Base-by-base conservation (phyloP, 1,284 basidiomycete genomes). In the Exobasidium cylindrosporum region DNA sequence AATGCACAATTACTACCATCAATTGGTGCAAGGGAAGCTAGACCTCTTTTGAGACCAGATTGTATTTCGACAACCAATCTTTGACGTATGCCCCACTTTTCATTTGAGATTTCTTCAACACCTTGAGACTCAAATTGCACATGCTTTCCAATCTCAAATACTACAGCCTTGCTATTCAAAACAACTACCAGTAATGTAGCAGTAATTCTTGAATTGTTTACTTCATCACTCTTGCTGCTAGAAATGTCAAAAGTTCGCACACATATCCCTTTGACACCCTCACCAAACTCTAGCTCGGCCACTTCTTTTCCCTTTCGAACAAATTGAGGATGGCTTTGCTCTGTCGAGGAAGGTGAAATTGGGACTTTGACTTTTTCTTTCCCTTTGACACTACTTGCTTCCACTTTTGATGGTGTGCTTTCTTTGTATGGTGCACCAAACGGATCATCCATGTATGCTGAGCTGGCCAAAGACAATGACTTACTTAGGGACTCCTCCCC, bases 211-310 rank as follows among this genome's bases (percentile, higher is more conserved):
- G 30, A 14, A 21, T 17, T 26, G 23, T 21, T 49, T 1, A 29
- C 30, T 45, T 32, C 40, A 0, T 23, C 21, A 4, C 24, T 28
- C 35, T 57, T 57, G 17, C 61, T 57, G 46, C 62, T 63, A 29
- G n/a, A 24, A 6, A 6, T 32, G 3, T 21, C 43, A 10, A 74
- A 58, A 3, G 70, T 62, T 10, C 65, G 58, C 13, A 69, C 68
- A 31, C 64, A 62, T 32, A 76, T 56, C 5, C 69, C 69, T 23
- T 66, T 65, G 2, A 76, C 73, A 1, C 62, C 60, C 47, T 74
- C 67, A 47, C 67, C 65, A 56, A 76, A 76, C 46, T 76, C 74
- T 29, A 76, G 69, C 49, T 76, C 72, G 5, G 69, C 67, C 11
- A 76, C 73, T 49, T 69, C 66, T 6, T 68, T 58, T 0, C 70